Percentiles rank a stretch among this genome's conserved stretches.
phyloP scores from a whole-genome alignment of 352 stramenopile genomes.

The Pythium diclinum region DNA sequence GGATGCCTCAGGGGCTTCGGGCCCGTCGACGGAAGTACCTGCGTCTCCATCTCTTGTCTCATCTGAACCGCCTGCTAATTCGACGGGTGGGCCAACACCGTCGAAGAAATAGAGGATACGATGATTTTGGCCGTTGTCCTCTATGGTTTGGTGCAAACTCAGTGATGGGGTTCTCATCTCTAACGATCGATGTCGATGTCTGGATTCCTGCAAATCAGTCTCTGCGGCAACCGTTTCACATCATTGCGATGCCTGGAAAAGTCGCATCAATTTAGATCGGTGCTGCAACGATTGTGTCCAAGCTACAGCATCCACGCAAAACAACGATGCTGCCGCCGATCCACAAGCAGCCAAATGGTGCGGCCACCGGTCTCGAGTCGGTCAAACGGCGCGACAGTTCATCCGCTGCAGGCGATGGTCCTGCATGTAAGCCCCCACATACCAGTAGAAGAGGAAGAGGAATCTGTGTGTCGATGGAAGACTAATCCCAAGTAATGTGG shows the following conservation, averaged over 20 bases:
- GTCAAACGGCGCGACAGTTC: conserved; percentile 9
- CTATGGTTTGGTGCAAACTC: not conserved
- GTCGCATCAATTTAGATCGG: not conserved
- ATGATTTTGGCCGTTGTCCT: not conserved
- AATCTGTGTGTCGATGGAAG: too few relatives aligned
- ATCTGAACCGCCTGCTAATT: conserved; percentile 4
- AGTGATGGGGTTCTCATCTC: not conserved
- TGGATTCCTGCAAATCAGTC: not conserved
- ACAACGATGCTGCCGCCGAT: conserved; percentile 50
- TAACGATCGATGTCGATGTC: not conserved
- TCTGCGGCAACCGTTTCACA: conserved; percentile 9
- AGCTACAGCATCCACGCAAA: not conserved
- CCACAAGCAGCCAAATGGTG: conserved; percentile 32
- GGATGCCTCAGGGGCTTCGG: not conserved
- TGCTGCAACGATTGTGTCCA: not conserved
- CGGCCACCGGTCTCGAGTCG: not conserved
- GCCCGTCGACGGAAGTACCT: not conserved
- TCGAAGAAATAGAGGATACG: conserved; percentile 26
- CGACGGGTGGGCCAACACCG: conserved; percentile 5
- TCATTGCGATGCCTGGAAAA: not conserved
- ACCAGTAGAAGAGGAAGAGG: not conserved
- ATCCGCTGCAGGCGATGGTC: not conserved
- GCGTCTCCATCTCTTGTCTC: conserved; percentile 9
- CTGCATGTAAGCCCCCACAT: not conserved
- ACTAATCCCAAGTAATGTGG: not conserved